Percentiles rank a stretch among this genome's conserved stretches.
Evolutionary conservation across 768 basidiomycete genomes (phyloP).

Genomic region (Termitomyces sp.): DNA sequence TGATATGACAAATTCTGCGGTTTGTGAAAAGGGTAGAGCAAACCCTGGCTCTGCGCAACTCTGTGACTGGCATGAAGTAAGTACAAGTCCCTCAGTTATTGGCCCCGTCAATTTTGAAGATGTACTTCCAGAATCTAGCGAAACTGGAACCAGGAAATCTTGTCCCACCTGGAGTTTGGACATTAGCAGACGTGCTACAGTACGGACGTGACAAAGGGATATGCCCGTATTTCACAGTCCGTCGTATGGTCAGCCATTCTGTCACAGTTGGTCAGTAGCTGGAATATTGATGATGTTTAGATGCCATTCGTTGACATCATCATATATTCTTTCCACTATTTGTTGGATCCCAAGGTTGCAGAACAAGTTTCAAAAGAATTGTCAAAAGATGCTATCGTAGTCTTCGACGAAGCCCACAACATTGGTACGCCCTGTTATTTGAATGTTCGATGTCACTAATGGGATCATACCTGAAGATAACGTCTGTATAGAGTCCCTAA

Average conservation of each 20-base stretch:
- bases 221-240: slow-evolving; percentile 95
- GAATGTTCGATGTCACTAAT: slow-evolving; percentile 25
- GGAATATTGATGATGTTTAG: slow-evolving; percentile 38
- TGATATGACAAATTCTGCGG: slow-evolving; percentile 86
- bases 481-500: slow-evolving; percentile 97
- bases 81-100: slow-evolving; percentile 16
- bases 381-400: slow-evolving; percentile 96
- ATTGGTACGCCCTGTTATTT: slow-evolving; percentile 58
- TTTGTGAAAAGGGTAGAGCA: slow-evolving; percentile 77
- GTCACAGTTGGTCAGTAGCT: neutral
- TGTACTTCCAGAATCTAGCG: slow-evolving; percentile 65
- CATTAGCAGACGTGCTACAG: slow-evolving; percentile 87
- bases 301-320: slow-evolving; percentile 95
- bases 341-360: slow-evolving; percentile 97
- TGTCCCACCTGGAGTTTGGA: slow-evolving; percentile 88
- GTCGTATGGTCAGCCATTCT: slow-evolving; percentile 73
- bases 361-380: slow-evolving; percentile 98
- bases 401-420: slow-evolving; percentile 99
- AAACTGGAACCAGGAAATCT: slow-evolving; percentile 78
- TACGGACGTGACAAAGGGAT: slow-evolving; percentile 82
- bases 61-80: slow-evolving; percentile 95
- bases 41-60: slow-evolving; percentile 89
- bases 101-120: slow-evolving; percentile 6
- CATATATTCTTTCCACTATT: slow-evolving; percentile 99
- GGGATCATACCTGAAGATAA: slow-evolving; percentile 60